phyloP scores from a whole-genome alignment of 805 yeast genomes.

The Cyberlindnera petersonii region DNA sequence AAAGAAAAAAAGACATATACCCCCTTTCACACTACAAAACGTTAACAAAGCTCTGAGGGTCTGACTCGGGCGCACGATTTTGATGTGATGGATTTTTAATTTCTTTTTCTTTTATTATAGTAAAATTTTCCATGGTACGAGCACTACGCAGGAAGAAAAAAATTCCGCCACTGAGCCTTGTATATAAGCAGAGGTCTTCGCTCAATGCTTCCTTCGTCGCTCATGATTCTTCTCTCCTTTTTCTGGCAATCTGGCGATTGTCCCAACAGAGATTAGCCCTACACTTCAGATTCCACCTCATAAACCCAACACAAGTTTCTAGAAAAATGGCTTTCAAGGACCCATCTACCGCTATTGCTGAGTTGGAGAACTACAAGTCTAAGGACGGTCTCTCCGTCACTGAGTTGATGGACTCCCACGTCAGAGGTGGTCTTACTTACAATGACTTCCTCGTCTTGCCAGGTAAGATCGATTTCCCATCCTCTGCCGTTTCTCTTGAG shows the following conservation, averaged over 20 bases:
- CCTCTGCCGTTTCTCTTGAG: conserved; percentile 72
- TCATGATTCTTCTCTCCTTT: conserved; percentile 13
- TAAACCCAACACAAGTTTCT: conserved; percentile 1
- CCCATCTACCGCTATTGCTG: conserved; percentile 59
- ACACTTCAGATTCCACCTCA: neutral
- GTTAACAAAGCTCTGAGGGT: too few species aligned
- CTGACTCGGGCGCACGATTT: conserved; percentile 3
- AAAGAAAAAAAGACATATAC: too few species aligned
- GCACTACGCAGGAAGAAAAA: conserved; percentile 8
- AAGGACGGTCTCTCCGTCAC: conserved; percentile 85
- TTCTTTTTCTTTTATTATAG: conserved; percentile 1
- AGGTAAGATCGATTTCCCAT: conserved; percentile 87
- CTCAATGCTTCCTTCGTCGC: conserved; percentile 2
- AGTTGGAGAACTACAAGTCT: conserved; percentile 57
- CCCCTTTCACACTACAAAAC: too few species aligned
- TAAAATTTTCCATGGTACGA: neutral
- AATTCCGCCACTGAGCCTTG: conserved; percentile 1
- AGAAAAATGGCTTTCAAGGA: conserved; percentile 34
- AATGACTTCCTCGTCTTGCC: conserved; percentile 95
- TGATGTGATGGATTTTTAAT: too few species aligned
- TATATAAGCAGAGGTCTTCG: conserved; percentile 9
- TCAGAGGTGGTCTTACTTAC: conserved; percentile 95
- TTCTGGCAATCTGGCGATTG: conserved; percentile 30
- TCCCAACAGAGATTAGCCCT: conserved; percentile 19
- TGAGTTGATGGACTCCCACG: conserved; percentile 82